Evolutionary conservation across 371 early-diverging fungal species (phyloP).

Genomic region (Actinomucor elegans): DNA sequence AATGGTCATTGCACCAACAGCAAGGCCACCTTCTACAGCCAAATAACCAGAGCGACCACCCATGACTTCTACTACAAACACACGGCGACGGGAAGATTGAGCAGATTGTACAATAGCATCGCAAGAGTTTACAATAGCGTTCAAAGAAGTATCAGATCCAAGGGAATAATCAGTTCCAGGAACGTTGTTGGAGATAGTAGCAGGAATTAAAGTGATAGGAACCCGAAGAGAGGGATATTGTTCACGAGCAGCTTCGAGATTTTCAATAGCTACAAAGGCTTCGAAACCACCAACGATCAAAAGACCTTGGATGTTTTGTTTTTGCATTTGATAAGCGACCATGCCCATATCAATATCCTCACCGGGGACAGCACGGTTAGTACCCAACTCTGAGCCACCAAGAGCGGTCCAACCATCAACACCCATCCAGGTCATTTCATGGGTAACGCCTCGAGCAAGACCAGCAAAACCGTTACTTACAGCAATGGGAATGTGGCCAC

Average conservation of each 20-base stretch:
- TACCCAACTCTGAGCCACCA: conserved; percentile 97
- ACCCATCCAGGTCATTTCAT: conserved; percentile 79
- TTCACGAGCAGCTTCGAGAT: conserved; percentile 68
- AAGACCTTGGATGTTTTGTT: conserved; percentile 85
- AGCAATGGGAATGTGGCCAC: conserved; percentile 82
- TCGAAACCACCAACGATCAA: conserved; percentile 97
- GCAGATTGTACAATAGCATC: conserved; percentile 95
- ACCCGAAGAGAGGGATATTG: conserved; percentile 90
- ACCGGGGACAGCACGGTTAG: conserved; percentile 87
- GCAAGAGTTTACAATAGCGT: conserved; percentile 92
- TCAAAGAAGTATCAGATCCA: conserved; percentile 97
- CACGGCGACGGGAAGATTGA: conserved; percentile 86
- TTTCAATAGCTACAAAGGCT: conserved; percentile 81
- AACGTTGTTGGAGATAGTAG: conserved; percentile 98
- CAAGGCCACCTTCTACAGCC: conserved; percentile 90
- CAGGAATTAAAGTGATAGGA: conserved; percentile 94
- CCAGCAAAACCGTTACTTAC: conserved; percentile 97
- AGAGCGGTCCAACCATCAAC: conserved; percentile 89
- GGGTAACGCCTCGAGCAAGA: conserved; percentile 77
- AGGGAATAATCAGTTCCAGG: conserved; percentile 97
- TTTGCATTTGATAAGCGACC: conserved; percentile 91
- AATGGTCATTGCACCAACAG: conserved; percentile 89
- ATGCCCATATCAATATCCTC: conserved; percentile 72
- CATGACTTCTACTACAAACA: conserved; percentile 98
- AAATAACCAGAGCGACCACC: conserved; percentile 97